phyloP scores from a whole-genome alignment of 1,139 yeast genomes.

The Yamadazyma triangularis region DNA sequence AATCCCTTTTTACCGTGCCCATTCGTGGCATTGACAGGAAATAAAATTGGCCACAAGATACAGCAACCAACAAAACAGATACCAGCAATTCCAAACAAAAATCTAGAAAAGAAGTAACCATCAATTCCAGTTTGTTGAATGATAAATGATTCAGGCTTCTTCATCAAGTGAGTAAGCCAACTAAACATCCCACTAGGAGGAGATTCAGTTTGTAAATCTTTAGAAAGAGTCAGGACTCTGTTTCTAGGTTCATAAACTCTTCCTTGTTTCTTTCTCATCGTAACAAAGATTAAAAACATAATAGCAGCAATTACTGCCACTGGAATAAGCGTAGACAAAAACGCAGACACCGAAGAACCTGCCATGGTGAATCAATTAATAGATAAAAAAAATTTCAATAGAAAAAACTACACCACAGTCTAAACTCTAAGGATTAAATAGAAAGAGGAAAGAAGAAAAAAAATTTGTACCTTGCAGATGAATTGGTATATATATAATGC shows the following conservation, averaged over 20 bases:
- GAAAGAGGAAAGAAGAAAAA: background rate
- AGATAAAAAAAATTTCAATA: no score
- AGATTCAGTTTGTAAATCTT: conserved; percentile 45
- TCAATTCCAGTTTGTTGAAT: conserved; percentile 82
- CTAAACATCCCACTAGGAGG: conserved; percentile 51
- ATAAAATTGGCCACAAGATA: conserved; percentile 67
- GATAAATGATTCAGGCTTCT: conserved; percentile 60
- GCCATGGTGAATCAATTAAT: conserved; percentile 1
- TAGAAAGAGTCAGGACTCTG: conserved; percentile 36
- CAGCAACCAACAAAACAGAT: conserved; percentile 62
- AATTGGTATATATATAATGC: no score
- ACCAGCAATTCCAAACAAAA: conserved; percentile 57
- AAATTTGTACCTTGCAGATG: background rate
- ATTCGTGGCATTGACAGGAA: conserved; percentile 86
- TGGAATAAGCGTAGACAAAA: conserved; percentile 36
- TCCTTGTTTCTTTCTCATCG: conserved; percentile 57
- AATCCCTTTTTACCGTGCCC: conserved; percentile 57
- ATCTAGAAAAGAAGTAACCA: conserved; percentile 84
- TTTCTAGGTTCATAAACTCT: conserved; percentile 83
- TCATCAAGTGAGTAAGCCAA: conserved; percentile 52
- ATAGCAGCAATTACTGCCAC: conserved; percentile 47
- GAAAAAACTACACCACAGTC: no score
- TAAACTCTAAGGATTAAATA: no score
- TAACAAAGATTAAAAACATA: conserved; percentile 55
- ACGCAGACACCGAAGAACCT: conserved; percentile 36